These are phyloP conservation scores for Saraca asoca DNA, from an alignment of 331 rosid genomes.

Conservation along the genomic window DNA sequence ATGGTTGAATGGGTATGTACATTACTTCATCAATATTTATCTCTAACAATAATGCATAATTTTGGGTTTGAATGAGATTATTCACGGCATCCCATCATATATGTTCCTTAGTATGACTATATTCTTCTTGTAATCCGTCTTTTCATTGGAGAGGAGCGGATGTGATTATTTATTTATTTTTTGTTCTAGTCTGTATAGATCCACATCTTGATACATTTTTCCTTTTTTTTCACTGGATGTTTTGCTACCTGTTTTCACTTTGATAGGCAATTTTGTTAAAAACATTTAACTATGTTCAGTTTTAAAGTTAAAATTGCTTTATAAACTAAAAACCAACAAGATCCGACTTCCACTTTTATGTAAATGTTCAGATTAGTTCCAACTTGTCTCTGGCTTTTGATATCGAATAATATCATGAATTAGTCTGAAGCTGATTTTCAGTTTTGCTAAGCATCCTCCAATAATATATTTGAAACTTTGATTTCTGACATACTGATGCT, in stretches of 20 bases:
- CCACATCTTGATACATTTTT: too few relatives aligned
- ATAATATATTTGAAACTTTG: conserved; percentile 10
- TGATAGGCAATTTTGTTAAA: neutral
- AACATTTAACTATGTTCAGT: neutral
- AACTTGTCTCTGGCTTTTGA: neutral
- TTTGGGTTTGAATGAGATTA: conserved; percentile 1
- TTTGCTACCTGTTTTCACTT: too few relatives aligned
- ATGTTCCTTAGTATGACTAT: neutral
- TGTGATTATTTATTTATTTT: too few relatives aligned
- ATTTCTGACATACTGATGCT: neutral
- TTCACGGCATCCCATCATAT: neutral
- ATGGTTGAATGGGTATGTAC: conserved; percentile 70
- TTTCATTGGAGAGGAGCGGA: too few relatives aligned
- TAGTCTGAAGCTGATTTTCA: neutral
- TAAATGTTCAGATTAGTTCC: conserved; percentile 6
- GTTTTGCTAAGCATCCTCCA: neutral
- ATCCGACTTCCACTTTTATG: neutral
- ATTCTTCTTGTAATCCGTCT: neutral
- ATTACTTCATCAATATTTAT: conserved; percentile 8
- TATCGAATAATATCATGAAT: conserved; percentile 1
- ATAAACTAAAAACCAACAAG: neutral
- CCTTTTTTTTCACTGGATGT: conserved; percentile 1
- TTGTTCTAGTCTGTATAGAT: neutral
- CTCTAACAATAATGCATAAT: neutral
- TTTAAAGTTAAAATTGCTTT: conserved; percentile 16